Base-by-base conservation (phyloP, 2,329 filamentous ascomycete genomes). In the Blastomyces gilchristii region DNA sequence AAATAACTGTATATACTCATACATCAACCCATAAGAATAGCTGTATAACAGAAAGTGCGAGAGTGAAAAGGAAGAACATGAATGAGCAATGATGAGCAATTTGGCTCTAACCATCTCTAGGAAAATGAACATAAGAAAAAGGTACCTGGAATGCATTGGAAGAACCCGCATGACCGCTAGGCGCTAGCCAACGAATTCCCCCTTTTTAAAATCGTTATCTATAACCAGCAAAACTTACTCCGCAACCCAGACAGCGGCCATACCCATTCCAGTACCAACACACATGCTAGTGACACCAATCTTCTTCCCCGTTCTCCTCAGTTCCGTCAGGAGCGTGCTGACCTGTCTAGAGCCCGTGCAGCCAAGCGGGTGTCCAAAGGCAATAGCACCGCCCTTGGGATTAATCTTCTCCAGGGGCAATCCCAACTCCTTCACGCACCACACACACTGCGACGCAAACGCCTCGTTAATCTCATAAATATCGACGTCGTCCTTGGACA, bases 391-490 rank as follows among this genome's bases (percentile, higher is more conserved):
- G 68, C 93, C 94, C 83, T 97, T 96, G 71, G 93, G 93, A 81
- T 97, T 97, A 73, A 99, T 86, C 84, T 97, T 97, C 68, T 90
- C 87, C 65, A 82, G 74, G 61, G 91, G 89, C 37, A 99, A 79
- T 54, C 87, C 88, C 28, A 99, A 84, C 81, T 97, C 87, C 71
- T 94, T 90, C 67, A 90, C 85, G 77, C 91, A 97, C 89, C 89
- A 97, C 68, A 97, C 77, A 77, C 91, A 96, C 83, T 97, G 93
- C 67, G 86, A 90, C 41, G 94, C 94, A 76, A 99, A 99, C 0
- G 94, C 94, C 84, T 99, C 94, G 81, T 99, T 99, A 83, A 99
- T 97, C 84, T 99, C 94, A 73, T 85, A 97, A 73, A 97, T 93
- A 75, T 97, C 94, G 39, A 99, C 91, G 69, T 97, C 93, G 63